Base-by-base conservation (phyloP, 2,329 filamentous ascomycete genomes). In the Neofusicoccum cordaticola region DNA sequence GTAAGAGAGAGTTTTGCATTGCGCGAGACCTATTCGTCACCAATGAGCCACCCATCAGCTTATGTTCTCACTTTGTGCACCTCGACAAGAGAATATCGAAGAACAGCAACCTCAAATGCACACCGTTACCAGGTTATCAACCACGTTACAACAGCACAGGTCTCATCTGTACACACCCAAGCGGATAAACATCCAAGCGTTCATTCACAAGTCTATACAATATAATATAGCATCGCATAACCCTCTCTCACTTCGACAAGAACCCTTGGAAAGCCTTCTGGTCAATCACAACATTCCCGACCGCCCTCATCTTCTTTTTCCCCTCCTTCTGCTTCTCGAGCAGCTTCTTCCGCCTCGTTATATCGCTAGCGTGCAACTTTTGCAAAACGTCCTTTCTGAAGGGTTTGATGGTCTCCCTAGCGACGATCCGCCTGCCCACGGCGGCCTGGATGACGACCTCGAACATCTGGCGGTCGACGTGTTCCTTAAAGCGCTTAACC, bases 261-360 rank as follows among this genome's bases (percentile, higher is more conserved):
- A 99, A 99, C 69, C 88, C 91, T 78, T 99, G 95, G 75, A 98
- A 99, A 2, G 93, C 93, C 70, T 92, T 90, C 71, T 97, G 93
- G 67, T 98, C 93, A 76, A 99, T 98, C n/a, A 93, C 85, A 0
- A 99, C 93, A 74, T 96, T 97, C 0, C 95, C 81, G 4, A 93
- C 89, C 0, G 90, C 86, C 66, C 92, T 87, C 66, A 99, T 79
- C 77, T 90, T 90, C 85, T 97, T 97, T 64, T 93, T 85, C 0
- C 95, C 95, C 69, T 93, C 93, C 80, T 99, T 99, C 78, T 99
- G 95, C 83, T 94, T 97, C 80, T 98, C 94, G 11, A 99, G 79
- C 69, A 99, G 78, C 78, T 99, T 99, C 72, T 88, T 86, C 42
- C 93, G 85, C 65, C 95, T 83, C 3, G 88, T 87, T 15, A 96